Base-by-base conservation (phyloP, 2,329 filamentous ascomycete genomes). In the Myotisia sp. region DNA sequence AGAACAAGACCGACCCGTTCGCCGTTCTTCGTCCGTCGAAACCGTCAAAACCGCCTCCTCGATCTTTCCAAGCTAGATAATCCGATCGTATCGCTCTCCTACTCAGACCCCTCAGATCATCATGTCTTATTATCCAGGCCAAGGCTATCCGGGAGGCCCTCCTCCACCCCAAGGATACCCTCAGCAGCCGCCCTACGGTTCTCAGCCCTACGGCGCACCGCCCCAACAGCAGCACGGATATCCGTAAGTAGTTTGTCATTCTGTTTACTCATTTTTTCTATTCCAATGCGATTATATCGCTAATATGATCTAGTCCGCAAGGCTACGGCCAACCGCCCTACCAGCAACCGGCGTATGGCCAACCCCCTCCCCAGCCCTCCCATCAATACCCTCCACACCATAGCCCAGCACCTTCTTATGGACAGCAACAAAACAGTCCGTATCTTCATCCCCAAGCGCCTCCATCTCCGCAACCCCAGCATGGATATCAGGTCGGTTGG, bases 71-170 rank as follows among this genome's bases (percentile, higher is more conserved):
- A n/a, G n/a, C n/a, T n/a, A n/a, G n/a, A n/a, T n/a, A n/a, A n/a
- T n/a, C n/a, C n/a, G 17, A 20, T 12, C 21, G 7, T 23, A 19
- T 40, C 19, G 21, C 27, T 33, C 26, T 40, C 37, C 32, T 32
- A 38, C 36, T 26, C 29, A 37, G 38, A 37, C 31, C 24, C 30
- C 23, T 30, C 31, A 39, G n/a, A n/a, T 23, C 22, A 47, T 45
- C 37, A 79, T 78, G 74, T 76, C 74, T 44, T 73, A 71, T 49
- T 78, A 75, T 52, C 71, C 70, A 44, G 65, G 66, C 39, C 54
- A 62, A 40, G 59, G 60, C 30, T 74, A 75, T 49, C 59, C 64
- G 38, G 60, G 60, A 51, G 66, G 66, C 36, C 63, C 68, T 44
- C 26, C 26, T 29, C 31, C 20, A 16, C 33, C 20, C 16, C 16